Conservation (phyloP, 257 asterid species). For the Nicotiana obtusifolia region DNA sequence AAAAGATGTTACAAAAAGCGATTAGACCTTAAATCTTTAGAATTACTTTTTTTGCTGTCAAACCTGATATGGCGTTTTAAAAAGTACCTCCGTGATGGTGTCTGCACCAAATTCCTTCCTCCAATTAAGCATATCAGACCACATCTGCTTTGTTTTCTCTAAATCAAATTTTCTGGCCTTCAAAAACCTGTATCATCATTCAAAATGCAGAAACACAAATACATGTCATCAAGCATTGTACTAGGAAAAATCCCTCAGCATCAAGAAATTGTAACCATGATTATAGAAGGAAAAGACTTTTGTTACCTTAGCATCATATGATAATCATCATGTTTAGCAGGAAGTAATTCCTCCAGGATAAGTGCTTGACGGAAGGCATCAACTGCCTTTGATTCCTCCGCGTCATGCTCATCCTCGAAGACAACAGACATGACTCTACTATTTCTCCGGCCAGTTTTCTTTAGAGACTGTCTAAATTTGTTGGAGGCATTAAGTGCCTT, state of each 20-base stretch:
- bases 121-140: constrained; percentile 96
- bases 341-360: constrained; percentile 79
- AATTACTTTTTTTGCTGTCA: not conserved
- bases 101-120: constrained; percentile 91
- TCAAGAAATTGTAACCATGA: not conserved
- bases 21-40: not conserved
- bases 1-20: not conserved
- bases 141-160: constrained; percentile 92
- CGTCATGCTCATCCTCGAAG: constrained; percentile 75
- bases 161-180: constrained; percentile 85
- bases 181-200: constrained; percentile 54
- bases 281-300: not conserved
- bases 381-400: constrained; percentile 74
- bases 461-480: constrained; percentile 50
- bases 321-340: constrained; percentile 82
- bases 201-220: not conserved
- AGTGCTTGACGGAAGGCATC: constrained; percentile 91
- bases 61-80: not conserved
- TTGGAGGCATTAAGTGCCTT: constrained; percentile 47
- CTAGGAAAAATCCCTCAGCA: not conserved
- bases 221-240: not conserved
- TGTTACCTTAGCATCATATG: constrained; percentile 74
- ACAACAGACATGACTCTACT: constrained; percentile 73
- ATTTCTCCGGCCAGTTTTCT: constrained; percentile 43
- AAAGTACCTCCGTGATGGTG: constrained; percentile 65